Evolutionary conservation across 2,329 filamentous ascomycete species (phyloP).

Genomic region (Rhytidhysteron rufulum): DNA sequence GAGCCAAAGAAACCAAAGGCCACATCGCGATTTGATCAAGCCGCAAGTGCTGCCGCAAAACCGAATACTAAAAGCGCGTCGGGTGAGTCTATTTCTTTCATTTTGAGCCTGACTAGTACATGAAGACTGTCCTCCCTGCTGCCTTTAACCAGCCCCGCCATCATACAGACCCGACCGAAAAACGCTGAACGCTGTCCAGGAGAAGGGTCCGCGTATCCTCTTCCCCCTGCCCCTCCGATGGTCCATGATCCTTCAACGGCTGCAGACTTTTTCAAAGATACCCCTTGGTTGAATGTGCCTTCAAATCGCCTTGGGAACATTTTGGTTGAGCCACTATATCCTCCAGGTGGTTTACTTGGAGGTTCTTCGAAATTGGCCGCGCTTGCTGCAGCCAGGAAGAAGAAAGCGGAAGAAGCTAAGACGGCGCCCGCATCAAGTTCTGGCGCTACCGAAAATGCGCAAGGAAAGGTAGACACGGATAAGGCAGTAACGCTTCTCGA

Average conservation of each 20-base stretch:
- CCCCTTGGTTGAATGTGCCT: constrained; percentile 79
- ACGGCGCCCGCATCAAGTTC: constrained; percentile 11
- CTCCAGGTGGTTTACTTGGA: constrained; percentile 69
- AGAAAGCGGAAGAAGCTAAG: constrained; percentile 67
- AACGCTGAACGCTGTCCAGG: constrained; percentile 3
- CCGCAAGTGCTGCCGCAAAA: constrained; percentile 37
- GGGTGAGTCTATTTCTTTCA: constrained; percentile 40
- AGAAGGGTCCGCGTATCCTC: constrained; percentile 11
- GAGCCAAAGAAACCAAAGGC: constrained; percentile 39
- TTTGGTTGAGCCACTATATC: constrained; percentile 58
- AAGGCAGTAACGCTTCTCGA: constrained; percentile 42
- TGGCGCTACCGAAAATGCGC: constrained; percentile 3
- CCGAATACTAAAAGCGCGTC: constrained; percentile 37
- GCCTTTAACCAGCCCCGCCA: too few species aligned
- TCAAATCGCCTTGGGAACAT: constrained; percentile 58
- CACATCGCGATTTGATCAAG: constrained; percentile 44
- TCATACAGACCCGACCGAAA: too few species aligned
- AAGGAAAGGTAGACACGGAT: constrained; percentile 20
- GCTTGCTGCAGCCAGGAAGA: constrained; percentile 80
- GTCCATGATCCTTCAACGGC: constrained; percentile 35
- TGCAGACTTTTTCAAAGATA: constrained; percentile 71
- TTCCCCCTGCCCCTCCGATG: constrained; percentile 6
- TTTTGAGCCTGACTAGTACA: not conserved
- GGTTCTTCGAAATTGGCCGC: constrained; percentile 81
- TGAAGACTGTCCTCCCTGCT: constrained; percentile 1